These are phyloP conservation scores for Xeromyces bisporus DNA, from an alignment of 495 filamentous ascomycete species.

Conservation along the genomic window DNA sequence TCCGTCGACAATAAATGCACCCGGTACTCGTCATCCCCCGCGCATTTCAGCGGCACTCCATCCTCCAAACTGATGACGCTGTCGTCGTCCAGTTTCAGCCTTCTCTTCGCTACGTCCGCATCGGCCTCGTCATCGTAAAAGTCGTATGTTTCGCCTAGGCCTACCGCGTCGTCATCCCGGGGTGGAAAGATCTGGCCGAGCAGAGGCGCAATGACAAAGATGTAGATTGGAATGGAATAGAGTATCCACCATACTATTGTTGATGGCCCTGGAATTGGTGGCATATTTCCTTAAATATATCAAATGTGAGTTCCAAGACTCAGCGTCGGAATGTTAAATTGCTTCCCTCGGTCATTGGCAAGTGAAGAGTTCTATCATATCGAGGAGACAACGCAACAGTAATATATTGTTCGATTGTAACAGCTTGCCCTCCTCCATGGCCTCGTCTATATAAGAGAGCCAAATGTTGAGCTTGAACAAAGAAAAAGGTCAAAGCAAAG, in stretches of 20 bases:
- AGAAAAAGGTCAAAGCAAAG: too few species aligned
- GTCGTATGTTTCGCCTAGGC: too few species aligned
- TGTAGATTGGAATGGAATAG: conserved; percentile 25
- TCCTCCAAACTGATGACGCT: conserved; percentile 17
- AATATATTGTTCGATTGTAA: too few species aligned
- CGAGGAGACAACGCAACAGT: too few species aligned
- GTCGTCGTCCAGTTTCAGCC: conserved; percentile 13
- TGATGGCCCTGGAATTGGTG: conserved; percentile 12
- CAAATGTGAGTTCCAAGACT: too few species aligned
- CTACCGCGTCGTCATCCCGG: conserved; percentile 1
- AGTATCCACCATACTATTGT: conserved; percentile 20
- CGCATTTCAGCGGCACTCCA: conserved; percentile 12
- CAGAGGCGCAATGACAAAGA: conserved; percentile 16
- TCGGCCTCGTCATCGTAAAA: conserved; percentile 8
- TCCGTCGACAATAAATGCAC: conserved; percentile 30
- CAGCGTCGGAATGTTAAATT: too few species aligned
- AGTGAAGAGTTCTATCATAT: too few species aligned
- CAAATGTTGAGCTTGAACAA: too few species aligned
- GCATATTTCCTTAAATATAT: neutral
- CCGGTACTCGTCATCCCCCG: conserved; percentile 14
- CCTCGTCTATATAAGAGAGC: too few species aligned
- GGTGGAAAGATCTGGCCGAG: conserved; percentile 8
- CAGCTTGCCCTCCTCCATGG: too few species aligned
- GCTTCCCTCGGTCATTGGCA: too few species aligned
- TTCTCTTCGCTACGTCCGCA: conserved; percentile 2